phyloP scores from a whole-genome alignment of 495 filamentous ascomycete species.

The Talaromyces trachyspermus region DNA sequence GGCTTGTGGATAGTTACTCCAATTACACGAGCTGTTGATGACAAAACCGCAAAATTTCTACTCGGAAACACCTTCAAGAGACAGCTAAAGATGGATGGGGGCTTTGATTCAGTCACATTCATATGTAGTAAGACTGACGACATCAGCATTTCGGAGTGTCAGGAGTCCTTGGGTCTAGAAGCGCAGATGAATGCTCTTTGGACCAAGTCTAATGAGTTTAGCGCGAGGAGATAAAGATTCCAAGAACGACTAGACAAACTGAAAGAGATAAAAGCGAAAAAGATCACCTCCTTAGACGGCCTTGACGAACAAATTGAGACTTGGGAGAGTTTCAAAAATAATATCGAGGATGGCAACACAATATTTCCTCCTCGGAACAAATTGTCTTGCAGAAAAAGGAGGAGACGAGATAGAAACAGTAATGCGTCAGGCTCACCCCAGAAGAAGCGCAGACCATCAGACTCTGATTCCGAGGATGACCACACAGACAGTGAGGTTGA shows the following conservation, averaged over 20 bases:
- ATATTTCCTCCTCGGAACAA: constrained; percentile 39
- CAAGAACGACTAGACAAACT: constrained; percentile 26
- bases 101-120: constrained; percentile 49
- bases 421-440: constrained; percentile 11
- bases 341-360: constrained; percentile 37
- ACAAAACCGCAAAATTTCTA: constrained; percentile 55
- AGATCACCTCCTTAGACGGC: constrained; percentile 23
- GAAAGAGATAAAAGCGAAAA: constrained; percentile 25
- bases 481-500: constrained; percentile 11
- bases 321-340: constrained; percentile 40
- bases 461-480: constrained; percentile 16
- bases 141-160: constrained; percentile 47
- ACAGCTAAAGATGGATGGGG: constrained; percentile 59
- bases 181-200: constrained; percentile 24
- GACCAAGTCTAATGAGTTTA: constrained; percentile 26
- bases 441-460: constrained; percentile 14
- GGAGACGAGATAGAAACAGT: constrained; percentile 32
- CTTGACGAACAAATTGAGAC: constrained; percentile 31
- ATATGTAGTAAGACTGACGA: constrained; percentile 67
- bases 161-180: constrained; percentile 36
- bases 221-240: constrained; percentile 24
- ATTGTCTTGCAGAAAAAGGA: constrained; percentile 23
- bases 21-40: constrained; percentile 57
- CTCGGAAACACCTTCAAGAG: constrained; percentile 54
- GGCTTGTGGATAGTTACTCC: constrained; percentile 51